Conservation (phyloP, 148 eudicot genomes). For the Cornus suecica region DNA sequence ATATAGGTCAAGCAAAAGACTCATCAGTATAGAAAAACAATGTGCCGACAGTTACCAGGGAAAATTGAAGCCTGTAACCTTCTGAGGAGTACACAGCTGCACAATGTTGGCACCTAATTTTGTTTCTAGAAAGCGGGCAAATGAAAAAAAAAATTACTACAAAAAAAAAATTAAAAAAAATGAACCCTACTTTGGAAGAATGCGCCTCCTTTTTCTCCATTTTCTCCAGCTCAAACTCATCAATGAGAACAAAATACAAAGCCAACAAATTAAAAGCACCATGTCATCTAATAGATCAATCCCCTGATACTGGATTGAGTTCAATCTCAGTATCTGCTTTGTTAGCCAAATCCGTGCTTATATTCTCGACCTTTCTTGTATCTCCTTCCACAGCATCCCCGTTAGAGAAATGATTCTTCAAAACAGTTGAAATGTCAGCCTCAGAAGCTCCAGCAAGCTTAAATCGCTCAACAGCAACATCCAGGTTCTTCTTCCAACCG, state of each 20-base stretch:
- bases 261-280: slow-evolving; percentile 1
- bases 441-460: slow-evolving; percentile 97
- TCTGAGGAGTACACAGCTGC: slow-evolving; percentile 7
- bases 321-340: slow-evolving; percentile 25
- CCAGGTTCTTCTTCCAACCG: slow-evolving; percentile 69
- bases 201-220: background rate
- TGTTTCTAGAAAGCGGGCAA: background rate
- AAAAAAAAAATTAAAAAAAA: too few relatives aligned
- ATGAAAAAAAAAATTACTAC: too few relatives aligned
- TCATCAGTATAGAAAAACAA: slow-evolving; percentile 2
- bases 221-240: background rate
- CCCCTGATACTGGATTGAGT: slow-evolving; percentile 11
- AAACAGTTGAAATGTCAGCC: slow-evolving; percentile 65
- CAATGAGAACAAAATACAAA: background rate
- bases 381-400: slow-evolving; percentile 33
- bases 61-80: background rate
- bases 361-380: slow-evolving; percentile 42
- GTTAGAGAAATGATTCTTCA: slow-evolving; percentile 81
- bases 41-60: background rate
- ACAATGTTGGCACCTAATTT: background rate
- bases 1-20: background rate
- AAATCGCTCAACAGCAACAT: slow-evolving; percentile 70
- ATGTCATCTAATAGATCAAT: slow-evolving; percentile 8
- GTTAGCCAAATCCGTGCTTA: slow-evolving; percentile 12
- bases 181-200: background rate